Conservation (phyloP, 495 filamentous ascomycete species). For the Clohesyomyces aquaticus region DNA sequence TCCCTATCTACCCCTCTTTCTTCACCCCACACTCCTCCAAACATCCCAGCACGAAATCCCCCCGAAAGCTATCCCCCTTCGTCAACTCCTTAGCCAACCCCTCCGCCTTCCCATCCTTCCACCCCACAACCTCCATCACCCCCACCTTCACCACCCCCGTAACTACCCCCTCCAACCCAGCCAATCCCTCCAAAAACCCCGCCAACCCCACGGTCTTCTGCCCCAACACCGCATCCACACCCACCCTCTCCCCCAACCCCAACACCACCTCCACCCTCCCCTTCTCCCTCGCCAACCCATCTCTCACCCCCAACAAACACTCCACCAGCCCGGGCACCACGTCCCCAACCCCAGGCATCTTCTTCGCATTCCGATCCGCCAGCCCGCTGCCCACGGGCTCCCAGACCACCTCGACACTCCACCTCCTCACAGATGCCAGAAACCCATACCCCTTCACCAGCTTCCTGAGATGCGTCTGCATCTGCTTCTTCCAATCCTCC, state of each 20-base stretch:
- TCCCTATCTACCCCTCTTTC: neutral
- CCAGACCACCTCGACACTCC: slow-evolving; percentile 1
- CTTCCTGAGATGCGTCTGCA: neutral
- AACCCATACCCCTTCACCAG: neutral
- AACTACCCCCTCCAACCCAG: neutral
- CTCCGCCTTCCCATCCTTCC: neutral
- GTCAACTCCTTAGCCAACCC: neutral
- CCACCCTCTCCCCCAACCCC: neutral
- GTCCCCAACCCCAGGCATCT: neutral
- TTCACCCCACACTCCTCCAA: neutral
- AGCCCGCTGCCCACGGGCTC: neutral
- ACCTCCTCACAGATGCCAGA: neutral
- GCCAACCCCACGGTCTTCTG: neutral
- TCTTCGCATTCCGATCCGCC: neutral
- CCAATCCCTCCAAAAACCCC: neutral
- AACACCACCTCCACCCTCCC: neutral
- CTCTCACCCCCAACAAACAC: neutral
- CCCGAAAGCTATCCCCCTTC: neutral
- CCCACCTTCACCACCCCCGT: neutral
- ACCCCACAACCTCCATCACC: neutral
- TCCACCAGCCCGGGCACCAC: neutral
- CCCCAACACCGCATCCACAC: neutral
- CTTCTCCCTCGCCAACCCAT: neutral
- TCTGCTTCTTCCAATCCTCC: neutral
- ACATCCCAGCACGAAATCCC: neutral